These are phyloP conservation scores for Magnaporthales sp. DNA, from an alignment of 2,329 filamentous ascomycete genomes.

Conservation along the genomic window DNA sequence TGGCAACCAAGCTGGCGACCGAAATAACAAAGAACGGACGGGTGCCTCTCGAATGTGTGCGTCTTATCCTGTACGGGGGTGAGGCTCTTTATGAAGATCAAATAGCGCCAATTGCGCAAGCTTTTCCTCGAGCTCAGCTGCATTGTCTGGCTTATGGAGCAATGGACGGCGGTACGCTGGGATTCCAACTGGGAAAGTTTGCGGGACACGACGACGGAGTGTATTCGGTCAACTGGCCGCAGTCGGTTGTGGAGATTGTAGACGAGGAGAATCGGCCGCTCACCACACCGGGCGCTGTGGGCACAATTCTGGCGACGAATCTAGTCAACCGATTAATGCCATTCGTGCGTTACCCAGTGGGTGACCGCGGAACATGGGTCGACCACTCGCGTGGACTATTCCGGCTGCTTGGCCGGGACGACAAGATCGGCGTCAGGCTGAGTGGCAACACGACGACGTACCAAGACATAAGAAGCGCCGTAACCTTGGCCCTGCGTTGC, in stretches of 20 bases:
- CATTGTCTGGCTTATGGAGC: conserved; percentile 2
- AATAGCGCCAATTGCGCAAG: too few species aligned
- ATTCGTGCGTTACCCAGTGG: conserved; percentile 5
- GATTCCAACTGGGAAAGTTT: background rate
- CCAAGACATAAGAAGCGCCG: background rate
- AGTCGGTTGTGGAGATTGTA: background rate
- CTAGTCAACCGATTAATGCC: conserved; percentile 1
- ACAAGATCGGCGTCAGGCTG: background rate
- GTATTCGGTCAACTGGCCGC: too few species aligned
- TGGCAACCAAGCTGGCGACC: background rate
- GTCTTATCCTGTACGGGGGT: too few species aligned
- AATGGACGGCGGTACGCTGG: conserved; percentile 5
- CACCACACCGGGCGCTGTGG: background rate
- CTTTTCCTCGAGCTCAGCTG: background rate
- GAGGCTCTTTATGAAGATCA: too few species aligned
- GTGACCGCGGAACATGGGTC: conserved; percentile 4
- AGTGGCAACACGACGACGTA: background rate
- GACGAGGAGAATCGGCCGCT: background rate
- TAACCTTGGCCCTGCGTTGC: background rate
- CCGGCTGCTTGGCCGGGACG: background rate
- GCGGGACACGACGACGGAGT: background rate
- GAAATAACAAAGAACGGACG: too few species aligned
- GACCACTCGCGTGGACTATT: conserved; percentile 1
- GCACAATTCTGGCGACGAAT: conserved; percentile 6
- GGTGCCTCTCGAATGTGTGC: too few species aligned